Evolutionary conservation across 192 early-diverging fungal species (phyloP).

Genomic region (Helicostylum pulchrum): DNA sequence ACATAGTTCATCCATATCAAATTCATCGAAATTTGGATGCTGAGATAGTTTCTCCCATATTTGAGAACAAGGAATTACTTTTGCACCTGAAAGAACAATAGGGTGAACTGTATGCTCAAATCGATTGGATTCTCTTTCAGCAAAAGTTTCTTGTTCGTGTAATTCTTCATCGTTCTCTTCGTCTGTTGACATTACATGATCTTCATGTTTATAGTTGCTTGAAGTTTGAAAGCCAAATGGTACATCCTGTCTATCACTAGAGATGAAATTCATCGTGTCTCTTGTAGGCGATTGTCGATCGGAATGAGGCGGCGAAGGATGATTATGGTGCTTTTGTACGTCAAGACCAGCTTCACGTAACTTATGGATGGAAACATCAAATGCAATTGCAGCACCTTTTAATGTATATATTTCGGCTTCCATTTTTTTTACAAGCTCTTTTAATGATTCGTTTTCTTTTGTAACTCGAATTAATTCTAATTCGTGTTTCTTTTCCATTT

Average conservation of each 20-base stretch:
- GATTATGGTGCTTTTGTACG: neutral
- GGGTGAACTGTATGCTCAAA: conserved; percentile 21
- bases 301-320: neutral
- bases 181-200: neutral
- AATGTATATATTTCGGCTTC: conserved; percentile 54
- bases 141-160: conserved; percentile 3
- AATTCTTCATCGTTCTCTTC: neutral
- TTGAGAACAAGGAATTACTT: conserved; percentile 41
- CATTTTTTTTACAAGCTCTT: conserved; percentile 44
- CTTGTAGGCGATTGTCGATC: neutral
- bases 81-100: conserved; percentile 12
- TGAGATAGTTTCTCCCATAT: conserved; percentile 56
- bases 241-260: neutral
- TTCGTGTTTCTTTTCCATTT: conserved; percentile 51
- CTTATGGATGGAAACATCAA: conserved; percentile 48
- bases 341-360: conserved; percentile 21
- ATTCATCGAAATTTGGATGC: conserved; percentile 58
- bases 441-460: conserved; percentile 47
- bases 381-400: conserved; percentile 49
- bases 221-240: neutral
- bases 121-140: conserved; percentile 7
- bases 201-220: neutral
- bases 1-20: conserved; percentile 50
- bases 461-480: conserved; percentile 34
- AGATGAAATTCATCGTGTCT: neutral